Evolutionary conservation across 225 moss, liverwort and hornwort genomes (phyloP).

Genomic region (Pseudisothecium myosuroides): DNA sequence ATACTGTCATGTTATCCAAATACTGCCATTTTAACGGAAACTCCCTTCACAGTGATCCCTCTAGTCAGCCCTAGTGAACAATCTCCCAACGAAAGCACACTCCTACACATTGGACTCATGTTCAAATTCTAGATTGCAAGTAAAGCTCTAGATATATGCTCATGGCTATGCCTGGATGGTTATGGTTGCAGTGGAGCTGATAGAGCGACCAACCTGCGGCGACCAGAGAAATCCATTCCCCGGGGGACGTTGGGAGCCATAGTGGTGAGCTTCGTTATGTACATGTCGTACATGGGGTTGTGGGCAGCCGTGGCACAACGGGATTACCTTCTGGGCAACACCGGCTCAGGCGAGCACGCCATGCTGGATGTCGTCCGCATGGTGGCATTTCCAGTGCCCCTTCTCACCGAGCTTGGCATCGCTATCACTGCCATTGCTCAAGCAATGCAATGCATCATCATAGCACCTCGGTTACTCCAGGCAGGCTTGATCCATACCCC

Average conservation of each 20-base stretch:
- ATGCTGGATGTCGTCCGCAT: conserved; percentile 63
- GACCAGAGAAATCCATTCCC: conserved; percentile 73
- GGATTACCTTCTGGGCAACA: conserved; percentile 62
- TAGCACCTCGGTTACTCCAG: conserved; percentile 85
- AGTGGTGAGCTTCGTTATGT: conserved; percentile 69
- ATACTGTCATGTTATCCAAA: neutral
- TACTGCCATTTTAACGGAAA: neutral
- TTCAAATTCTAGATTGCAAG: neutral
- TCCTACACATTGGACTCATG: neutral
- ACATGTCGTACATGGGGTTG: conserved; percentile 83
- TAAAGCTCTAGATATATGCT: neutral
- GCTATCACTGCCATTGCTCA: conserved; percentile 68
- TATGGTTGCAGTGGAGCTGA: conserved; percentile 70
- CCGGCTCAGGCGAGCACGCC: conserved; percentile 40
- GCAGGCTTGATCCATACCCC: neutral
- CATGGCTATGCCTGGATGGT: neutral
- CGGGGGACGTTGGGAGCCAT: conserved; percentile 77
- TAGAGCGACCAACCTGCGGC: conserved; percentile 68
- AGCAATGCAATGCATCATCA: conserved; percentile 92
- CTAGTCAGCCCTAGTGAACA: neutral
- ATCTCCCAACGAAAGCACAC: no score
- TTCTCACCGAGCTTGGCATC: conserved; percentile 84
- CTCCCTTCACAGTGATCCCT: neutral
- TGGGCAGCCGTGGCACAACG: conserved; percentile 87
- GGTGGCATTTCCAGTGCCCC: conserved; percentile 63